These are phyloP conservation scores for Tricholomella constricta DNA, from an alignment of 768 basidiomycete species.

Conservation along the genomic window DNA sequence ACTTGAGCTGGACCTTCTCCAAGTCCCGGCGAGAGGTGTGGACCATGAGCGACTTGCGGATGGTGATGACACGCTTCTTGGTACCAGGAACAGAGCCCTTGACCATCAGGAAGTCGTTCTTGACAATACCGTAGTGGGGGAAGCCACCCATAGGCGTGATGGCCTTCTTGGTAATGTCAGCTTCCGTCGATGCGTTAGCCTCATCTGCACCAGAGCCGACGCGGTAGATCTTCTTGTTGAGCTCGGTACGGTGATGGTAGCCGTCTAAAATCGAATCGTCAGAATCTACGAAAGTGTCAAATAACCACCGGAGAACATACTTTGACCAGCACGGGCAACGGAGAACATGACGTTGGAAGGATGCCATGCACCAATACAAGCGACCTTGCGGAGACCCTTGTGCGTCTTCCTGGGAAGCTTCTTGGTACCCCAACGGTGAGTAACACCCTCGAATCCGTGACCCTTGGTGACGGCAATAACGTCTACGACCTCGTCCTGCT, in stretches of 20 bases:
- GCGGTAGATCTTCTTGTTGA: constrained; percentile 99
- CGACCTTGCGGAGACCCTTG: constrained; percentile 99
- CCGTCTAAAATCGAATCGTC: constrained; percentile 57
- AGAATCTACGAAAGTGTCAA: neutral
- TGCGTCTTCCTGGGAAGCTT: constrained; percentile 98
- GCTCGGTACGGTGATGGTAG: constrained; percentile 95
- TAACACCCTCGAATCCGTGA: constrained; percentile 99
- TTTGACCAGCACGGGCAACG: constrained; percentile 99
- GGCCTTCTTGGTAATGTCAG: constrained; percentile 89
- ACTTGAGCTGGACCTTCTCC: constrained; percentile 98
- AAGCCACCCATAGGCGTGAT: constrained; percentile 99
- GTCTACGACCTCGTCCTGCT: constrained; percentile 96
- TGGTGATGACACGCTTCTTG: constrained; percentile 96
- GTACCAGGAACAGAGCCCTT: constrained; percentile 96
- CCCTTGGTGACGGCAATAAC: constrained; percentile 98
- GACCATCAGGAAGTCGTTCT: constrained; percentile 97
- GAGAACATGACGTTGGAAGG: constrained; percentile 99
- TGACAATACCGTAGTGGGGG: constrained; percentile 98
- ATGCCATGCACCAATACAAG: constrained; percentile 98
- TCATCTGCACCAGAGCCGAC: constrained; percentile 80
- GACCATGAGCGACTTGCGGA: constrained; percentile 96
- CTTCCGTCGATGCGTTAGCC: constrained; percentile 89
- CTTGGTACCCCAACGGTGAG: constrained; percentile 99
- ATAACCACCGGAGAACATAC: constrained; percentile 48
- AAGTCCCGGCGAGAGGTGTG: constrained; percentile 95